Evolutionary conservation across 257 asterid species (phyloP).

Genomic region (Knoxia roxburghii): DNA sequence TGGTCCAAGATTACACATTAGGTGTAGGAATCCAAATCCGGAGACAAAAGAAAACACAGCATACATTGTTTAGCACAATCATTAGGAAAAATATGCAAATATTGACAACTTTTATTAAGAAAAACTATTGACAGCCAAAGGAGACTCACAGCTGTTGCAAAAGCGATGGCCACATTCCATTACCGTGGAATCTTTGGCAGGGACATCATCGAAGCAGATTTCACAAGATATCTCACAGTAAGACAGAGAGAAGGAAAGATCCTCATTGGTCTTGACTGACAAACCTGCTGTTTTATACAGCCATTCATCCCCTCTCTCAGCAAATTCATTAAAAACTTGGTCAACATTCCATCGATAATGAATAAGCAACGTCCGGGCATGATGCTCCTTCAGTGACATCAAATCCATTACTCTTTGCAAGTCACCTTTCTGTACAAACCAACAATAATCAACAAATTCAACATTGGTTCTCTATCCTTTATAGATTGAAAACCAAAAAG

Average conservation of each 20-base stretch:
- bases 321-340: conserved; percentile 25
- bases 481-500: background rate
- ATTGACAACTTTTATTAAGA: too few relatives aligned
- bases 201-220: conserved; percentile 48
- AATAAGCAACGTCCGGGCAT: conserved; percentile 55
- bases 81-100: too few relatives aligned
- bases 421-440: conserved; percentile 37
- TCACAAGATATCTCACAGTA: conserved; percentile 24
- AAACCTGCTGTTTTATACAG: conserved; percentile 46
- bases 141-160: conserved; percentile 54
- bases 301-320: conserved; percentile 41
- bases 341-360: conserved; percentile 54
- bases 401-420: conserved; percentile 47
- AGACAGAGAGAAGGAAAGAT: conserved; percentile 13
- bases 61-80: background rate
- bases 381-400: conserved; percentile 45
- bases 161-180: conserved; percentile 66
- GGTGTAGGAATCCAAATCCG: too few relatives aligned
- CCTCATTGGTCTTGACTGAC: conserved; percentile 14
- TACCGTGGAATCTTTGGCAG: conserved; percentile 26
- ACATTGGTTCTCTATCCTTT: background rate
- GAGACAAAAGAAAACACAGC: conserved; percentile 3
- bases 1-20: too few relatives aligned
- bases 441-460: conserved; percentile 3
- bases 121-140: too few relatives aligned